Evolutionary conservation across 768 basidiomycete genomes (phyloP), one percentile per base, ranked within the genome.

Genomic region (Rhizopogon roseolus): DNA sequence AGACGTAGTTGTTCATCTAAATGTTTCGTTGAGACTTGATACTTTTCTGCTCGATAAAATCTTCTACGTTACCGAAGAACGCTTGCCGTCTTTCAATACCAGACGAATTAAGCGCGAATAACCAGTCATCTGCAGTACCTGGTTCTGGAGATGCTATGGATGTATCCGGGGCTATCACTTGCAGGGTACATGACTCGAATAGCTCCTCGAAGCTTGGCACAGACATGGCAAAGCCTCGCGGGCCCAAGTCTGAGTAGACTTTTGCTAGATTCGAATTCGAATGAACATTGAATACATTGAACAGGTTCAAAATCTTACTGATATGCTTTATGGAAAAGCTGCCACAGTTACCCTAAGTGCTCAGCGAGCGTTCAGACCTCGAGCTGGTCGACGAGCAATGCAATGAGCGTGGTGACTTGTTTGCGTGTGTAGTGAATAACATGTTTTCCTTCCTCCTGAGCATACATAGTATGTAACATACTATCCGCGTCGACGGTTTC

Each of bases 1-100:
- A 79, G 71, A 49, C 74, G 77, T 39, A 84, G 64, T 58, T 82
- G 79, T 64, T 83, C 82, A 54, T 85, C 82, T 83, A 59, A 60
- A 63, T 52, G 54, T 62, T 16, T 36, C 10, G 19, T 16, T 48
- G 51, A 64, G 58, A 48, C 60, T 52, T 50, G 59, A 57, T 52
- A 50, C 53, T 34, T 41, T 42, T 41, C 45, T 36, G 45, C 61
- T 49, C 27, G 42, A 37, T 32, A 11, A 44, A 59, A 43, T 52
- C 39, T 53, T 64, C 57, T 58, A 57, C 69, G 79, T 65, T 64
- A 88, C 89, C 89, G 60, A 90, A 91, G 72, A 88, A 91, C 1
- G 86, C 85, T 60, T 85, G 78, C 52, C 74, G 77, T 62, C 86
- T 74, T 56, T 88, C 84, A 14, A 73, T 67, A 6, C 64, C 64